A percentile compares a stretch with the other conserved stretches of the same genome.
Evolutionary conservation across 192 early-diverging fungal species (phyloP).

Genomic region (Podila minutissima): DNA sequence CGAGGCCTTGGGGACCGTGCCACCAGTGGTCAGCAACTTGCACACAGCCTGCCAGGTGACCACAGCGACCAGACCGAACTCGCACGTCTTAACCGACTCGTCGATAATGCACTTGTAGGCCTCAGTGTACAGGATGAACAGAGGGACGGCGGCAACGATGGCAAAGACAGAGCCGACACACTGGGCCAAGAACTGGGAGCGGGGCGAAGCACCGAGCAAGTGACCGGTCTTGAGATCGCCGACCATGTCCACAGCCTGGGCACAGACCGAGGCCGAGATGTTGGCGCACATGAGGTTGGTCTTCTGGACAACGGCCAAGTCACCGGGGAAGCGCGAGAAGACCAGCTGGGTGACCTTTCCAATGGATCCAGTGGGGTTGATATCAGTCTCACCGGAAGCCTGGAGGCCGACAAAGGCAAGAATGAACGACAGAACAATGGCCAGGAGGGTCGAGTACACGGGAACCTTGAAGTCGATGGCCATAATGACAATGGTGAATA

Average conservation of each 20-base stretch:
- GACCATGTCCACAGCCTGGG: slow-evolving; percentile 75
- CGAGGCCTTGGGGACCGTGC: slow-evolving; percentile 51
- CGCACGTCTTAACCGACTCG: slow-evolving; percentile 46
- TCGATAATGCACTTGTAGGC: slow-evolving; percentile 72
- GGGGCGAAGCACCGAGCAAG: slow-evolving; percentile 70
- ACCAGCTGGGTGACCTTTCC: slow-evolving; percentile 76
- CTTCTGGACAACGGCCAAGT: slow-evolving; percentile 55
- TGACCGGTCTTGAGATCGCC: slow-evolving; percentile 80
- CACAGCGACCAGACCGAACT: slow-evolving; percentile 53
- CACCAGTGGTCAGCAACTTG: slow-evolving; percentile 34
- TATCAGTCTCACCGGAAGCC: slow-evolving; percentile 72
- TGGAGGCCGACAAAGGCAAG: slow-evolving; percentile 73
- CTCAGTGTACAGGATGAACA: slow-evolving; percentile 68
- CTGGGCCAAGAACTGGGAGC: slow-evolving; percentile 74
- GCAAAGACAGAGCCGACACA: slow-evolving; percentile 70
- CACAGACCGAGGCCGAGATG: slow-evolving; percentile 63
- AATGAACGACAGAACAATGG: slow-evolving; percentile 71
- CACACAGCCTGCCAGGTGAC: slow-evolving; percentile 50
- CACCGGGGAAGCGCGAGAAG: slow-evolving; percentile 66
- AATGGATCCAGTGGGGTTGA: slow-evolving; percentile 71
- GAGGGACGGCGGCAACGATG: slow-evolving; percentile 61
- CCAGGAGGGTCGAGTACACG: slow-evolving; percentile 64
- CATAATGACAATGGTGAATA: slow-evolving; percentile 68
- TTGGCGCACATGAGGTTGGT: slow-evolving; percentile 71
- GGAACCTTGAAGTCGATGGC: slow-evolving; percentile 63